Base-by-base conservation (phyloP, 73 alveolate genomes). In the Stentor coeruleus region DNA sequence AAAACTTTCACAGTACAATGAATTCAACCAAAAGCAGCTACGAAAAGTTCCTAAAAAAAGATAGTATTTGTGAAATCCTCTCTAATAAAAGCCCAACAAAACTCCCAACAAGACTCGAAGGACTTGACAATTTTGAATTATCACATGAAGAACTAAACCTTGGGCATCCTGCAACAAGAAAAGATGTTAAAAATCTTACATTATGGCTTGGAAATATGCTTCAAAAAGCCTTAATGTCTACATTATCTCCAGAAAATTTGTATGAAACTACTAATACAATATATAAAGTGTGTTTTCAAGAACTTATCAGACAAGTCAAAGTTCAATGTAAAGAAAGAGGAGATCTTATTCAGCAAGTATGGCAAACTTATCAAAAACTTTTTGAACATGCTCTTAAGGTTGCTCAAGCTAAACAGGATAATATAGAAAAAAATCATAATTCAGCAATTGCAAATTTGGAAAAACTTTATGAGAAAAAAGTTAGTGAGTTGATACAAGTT, bases 251-350 rank as follows among this genome's bases (percentile, higher is more conserved):
- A 37, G 83, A 75, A 39, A 40, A 38, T 26, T 39, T 75, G 26
- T 75, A 26, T 75, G 83, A 75, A 75, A 75, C 41, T 14, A 40
- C 83, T n/a, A 39, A 75, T 28, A 15, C 14, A 75, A 37, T 75
- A 14, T 75, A 75, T 2, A 75, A 31, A 0, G 38, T 75, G 0
- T 31, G 59, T 66, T 39, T 75, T 26, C 26, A 40, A 14, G 83
- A 75, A 40, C 33, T 75, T 33, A 75, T 75, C 15, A 75, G 72
- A 2, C 83, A 75, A 2, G 72, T 75, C 41, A 39, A 35, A 6
- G 83, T 75, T 39, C 74, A 75, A 75, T 75, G 83, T 39, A 20
- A n/a, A 20, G 74, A 75, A 75, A 14, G 83, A 75, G 83, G 83
- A 40, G 58, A 20, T 39, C 58, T 75, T 14, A 14, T 75, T 1